Conservation (phyloP, 176 grass and related monocot genomes). For the Avena sativa region DNA sequence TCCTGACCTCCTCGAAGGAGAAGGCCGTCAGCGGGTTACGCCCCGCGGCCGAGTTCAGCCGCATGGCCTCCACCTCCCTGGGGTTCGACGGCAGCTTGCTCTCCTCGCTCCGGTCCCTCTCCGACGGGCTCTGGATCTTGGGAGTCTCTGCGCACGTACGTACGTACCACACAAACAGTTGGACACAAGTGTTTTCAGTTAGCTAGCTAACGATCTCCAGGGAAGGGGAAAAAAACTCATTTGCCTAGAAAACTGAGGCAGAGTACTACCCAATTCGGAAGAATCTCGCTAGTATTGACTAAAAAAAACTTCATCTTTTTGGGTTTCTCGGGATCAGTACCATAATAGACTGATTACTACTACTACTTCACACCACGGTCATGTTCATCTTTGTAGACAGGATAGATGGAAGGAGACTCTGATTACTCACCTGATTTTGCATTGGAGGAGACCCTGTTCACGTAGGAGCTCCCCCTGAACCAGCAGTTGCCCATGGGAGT, state of each 20-base stretch:
- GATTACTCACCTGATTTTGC: slow-evolving; percentile 63
- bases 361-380: neutral
- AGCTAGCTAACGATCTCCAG: neutral
- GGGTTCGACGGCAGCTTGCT: slow-evolving; percentile 68
- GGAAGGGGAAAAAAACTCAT: neutral
- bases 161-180: too few species aligned
- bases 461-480: slow-evolving; percentile 33
- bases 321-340: neutral
- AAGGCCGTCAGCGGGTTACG: slow-evolving; percentile 73
- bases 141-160: slow-evolving; percentile 47
- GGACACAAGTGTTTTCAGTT: neutral
- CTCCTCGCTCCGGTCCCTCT: slow-evolving; percentile 61
- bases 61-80: slow-evolving; percentile 72
- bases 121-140: slow-evolving; percentile 63
- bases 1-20: slow-evolving; percentile 63
- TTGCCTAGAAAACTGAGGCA: slow-evolving; percentile 20
- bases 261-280: neutral
- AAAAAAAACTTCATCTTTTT: neutral
- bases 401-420: slow-evolving; percentile 4
- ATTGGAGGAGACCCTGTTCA: slow-evolving; percentile 66
- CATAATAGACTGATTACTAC: neutral
- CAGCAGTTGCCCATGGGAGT: slow-evolving; percentile 75
- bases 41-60: slow-evolving; percentile 40
- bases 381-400: neutral
- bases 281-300: neutral